Conservation (phyloP, 83 land plant species). For the Thuja plicata region DNA sequence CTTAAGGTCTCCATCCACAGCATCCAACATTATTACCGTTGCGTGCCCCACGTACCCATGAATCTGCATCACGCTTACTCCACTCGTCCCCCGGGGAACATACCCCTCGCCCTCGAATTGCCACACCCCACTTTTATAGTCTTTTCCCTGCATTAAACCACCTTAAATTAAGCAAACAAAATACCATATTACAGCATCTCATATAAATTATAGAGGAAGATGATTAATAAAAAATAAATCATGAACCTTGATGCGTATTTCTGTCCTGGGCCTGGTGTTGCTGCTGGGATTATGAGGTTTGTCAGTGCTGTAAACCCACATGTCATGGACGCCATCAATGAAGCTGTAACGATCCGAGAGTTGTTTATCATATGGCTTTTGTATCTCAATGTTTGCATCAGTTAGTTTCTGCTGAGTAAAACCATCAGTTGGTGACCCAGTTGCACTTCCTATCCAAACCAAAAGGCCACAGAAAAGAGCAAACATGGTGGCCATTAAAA, state of each 20-base stretch:
- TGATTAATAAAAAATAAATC: too few species aligned
- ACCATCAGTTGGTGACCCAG: not conserved
- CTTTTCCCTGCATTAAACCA: constrained; percentile 20
- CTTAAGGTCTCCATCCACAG: constrained; percentile 21
- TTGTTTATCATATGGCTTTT: not conserved
- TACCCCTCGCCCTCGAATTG: constrained; percentile 42
- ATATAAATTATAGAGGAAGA: too few species aligned
- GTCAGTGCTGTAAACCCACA: constrained; percentile 26
- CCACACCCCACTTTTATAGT: constrained; percentile 35
- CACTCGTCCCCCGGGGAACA: too few species aligned
- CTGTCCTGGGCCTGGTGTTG: not conserved
- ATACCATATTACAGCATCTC: not conserved
- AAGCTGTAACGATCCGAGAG: too few species aligned
- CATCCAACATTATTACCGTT: constrained; percentile 34
- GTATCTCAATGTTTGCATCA: not conserved
- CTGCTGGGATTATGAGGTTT: constrained; percentile 11
- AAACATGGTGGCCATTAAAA: not conserved
- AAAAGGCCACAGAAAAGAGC: not conserved
- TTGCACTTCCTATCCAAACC: not conserved
- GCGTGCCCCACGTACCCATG: constrained; percentile 15
- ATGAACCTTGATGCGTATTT: too few species aligned
- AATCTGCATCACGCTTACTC: too few species aligned
- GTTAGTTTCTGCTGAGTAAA: not conserved
- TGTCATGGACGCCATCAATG: too few species aligned
- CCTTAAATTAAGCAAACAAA: too few species aligned